Conservation (phyloP, 2,329 filamentous ascomycete species). For the Fusarium sp. region DNA sequence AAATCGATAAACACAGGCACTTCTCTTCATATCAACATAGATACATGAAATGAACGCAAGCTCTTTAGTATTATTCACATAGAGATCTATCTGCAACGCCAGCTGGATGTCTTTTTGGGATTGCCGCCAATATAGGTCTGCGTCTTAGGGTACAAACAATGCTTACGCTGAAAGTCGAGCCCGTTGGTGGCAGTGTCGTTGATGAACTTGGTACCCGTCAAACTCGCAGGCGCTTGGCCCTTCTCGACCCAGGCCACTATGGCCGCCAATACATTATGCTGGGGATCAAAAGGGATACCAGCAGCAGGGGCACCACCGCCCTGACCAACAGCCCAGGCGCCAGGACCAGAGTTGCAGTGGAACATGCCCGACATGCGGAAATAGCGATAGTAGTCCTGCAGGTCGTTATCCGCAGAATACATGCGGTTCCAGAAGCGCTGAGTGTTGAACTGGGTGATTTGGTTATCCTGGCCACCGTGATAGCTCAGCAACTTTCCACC, state of each 20-base stretch:
- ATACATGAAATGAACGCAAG: rapidly evolving
- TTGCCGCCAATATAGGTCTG: conserved; percentile 21
- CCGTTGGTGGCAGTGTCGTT: background rate
- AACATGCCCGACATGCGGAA: conserved; percentile 64
- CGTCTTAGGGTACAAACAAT: conserved; percentile 14
- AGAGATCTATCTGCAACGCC: background rate
- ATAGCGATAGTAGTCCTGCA: conserved; percentile 62
- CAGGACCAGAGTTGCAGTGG: conserved; percentile 59
- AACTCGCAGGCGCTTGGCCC: conserved; percentile 52
- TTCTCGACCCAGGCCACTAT: conserved; percentile 61
- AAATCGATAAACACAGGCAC: no score
- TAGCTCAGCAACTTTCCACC: conserved; percentile 24
- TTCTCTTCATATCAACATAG: no score
- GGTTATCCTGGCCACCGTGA: conserved; percentile 25
- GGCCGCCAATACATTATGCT: conserved; percentile 58
- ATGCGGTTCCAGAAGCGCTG: conserved; percentile 40
- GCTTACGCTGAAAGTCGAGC: conserved; percentile 14
- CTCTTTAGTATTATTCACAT: rapidly evolving
- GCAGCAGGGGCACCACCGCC: conserved; percentile 31
- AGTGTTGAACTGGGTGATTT: conserved; percentile 34
- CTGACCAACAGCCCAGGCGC: conserved; percentile 51
- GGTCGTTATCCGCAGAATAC: conserved; percentile 35
- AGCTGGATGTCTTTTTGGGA: background rate
- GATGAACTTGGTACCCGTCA: conserved; percentile 49
- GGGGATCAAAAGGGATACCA: conserved; percentile 42